A percentile compares a stretch with the other conserved stretches of the same genome.
These are phyloP conservation scores for Buxus sempervirens DNA, from an alignment of 164 flowering plant species.

Conservation along the genomic window DNA sequence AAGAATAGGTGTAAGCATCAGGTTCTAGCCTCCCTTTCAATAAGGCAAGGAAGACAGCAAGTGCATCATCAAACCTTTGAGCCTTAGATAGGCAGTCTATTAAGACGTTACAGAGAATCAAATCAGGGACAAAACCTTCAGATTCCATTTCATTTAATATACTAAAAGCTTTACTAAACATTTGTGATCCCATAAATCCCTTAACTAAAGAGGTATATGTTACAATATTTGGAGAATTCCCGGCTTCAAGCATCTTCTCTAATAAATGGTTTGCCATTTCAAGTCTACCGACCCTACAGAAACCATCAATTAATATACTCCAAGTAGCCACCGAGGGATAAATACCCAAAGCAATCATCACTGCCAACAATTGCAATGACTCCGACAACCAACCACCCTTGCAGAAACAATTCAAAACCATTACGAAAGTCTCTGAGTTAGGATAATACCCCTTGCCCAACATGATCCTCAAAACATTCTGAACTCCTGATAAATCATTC, in stretches of 20 bases:
- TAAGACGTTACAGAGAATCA: constrained; percentile 56
- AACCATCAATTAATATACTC: constrained; percentile 56
- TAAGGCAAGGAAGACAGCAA: constrained; percentile 34
- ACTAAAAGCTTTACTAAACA: constrained; percentile 27
- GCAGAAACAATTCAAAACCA: constrained; percentile 49
- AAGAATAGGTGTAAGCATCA: constrained; percentile 52
- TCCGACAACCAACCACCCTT: constrained; percentile 38
- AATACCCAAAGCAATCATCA: constrained; percentile 40
- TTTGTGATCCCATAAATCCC: constrained; percentile 38
- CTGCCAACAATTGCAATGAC: constrained; percentile 44
- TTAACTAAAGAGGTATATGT: constrained; percentile 57
- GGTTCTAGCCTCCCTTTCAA: constrained; percentile 33
- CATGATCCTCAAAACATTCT: constrained; percentile 34
- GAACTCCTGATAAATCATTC: constrained; percentile 28
- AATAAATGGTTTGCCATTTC: constrained; percentile 33
- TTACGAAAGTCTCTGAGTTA: constrained; percentile 31
- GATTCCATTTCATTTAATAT: constrained; percentile 33
- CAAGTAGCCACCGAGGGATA: constrained; percentile 44
- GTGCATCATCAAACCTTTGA: constrained; percentile 47
- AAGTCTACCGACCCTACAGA: constrained; percentile 31
- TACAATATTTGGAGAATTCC: constrained; percentile 52
- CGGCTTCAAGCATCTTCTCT: constrained; percentile 44
- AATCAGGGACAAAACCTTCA: constrained; percentile 36
- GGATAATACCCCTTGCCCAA: constrained; percentile 39
- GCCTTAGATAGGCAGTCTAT: constrained; percentile 49